phyloP scores from a whole-genome alignment of 2,329 filamentous ascomycete genomes.

The Orbilia quercus region DNA sequence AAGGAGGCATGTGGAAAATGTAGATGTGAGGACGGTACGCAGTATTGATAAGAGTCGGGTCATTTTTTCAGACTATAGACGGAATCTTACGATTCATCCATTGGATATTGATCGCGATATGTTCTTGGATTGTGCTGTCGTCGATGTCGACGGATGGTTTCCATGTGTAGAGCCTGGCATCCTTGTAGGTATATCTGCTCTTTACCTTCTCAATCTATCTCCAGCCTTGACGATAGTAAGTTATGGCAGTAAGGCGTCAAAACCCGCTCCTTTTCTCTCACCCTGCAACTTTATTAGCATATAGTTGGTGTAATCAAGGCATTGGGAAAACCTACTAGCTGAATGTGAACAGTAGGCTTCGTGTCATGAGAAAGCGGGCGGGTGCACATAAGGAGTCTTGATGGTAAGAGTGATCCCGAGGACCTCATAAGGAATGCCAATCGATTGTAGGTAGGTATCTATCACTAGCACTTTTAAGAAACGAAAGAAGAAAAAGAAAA shows the following conservation, averaged over 20 bases:
- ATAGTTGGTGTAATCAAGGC: too few species aligned
- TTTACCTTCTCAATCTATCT: slow-evolving; percentile 25
- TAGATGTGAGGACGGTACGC: not conserved
- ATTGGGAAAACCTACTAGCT: too few species aligned
- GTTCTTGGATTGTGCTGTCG: too few species aligned
- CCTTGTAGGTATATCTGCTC: slow-evolving; percentile 1
- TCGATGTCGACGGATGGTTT: not conserved
- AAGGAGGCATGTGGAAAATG: slow-evolving; percentile 7
- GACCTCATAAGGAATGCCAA: slow-evolving; percentile 14
- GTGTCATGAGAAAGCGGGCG: too few species aligned
- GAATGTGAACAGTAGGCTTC: too few species aligned
- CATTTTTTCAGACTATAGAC: not conserved
- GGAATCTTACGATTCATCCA: not conserved
- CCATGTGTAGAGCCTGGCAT: not conserved
- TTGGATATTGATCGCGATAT: not conserved
- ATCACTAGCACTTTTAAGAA: slow-evolving; percentile 52
- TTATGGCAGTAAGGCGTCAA: not conserved
- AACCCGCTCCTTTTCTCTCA: slow-evolving; percentile 24
- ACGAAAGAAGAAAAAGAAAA: slow-evolving; percentile 21
- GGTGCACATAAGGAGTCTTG: too few species aligned
- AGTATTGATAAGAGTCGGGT: not conserved
- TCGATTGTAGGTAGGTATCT: slow-evolving; percentile 55
- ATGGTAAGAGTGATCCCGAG: slow-evolving; percentile 2
- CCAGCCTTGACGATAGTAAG: not conserved
- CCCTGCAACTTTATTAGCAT: not conserved